Conservation (phyloP, 179 eudicot species). For the Silene noctiflora region DNA sequence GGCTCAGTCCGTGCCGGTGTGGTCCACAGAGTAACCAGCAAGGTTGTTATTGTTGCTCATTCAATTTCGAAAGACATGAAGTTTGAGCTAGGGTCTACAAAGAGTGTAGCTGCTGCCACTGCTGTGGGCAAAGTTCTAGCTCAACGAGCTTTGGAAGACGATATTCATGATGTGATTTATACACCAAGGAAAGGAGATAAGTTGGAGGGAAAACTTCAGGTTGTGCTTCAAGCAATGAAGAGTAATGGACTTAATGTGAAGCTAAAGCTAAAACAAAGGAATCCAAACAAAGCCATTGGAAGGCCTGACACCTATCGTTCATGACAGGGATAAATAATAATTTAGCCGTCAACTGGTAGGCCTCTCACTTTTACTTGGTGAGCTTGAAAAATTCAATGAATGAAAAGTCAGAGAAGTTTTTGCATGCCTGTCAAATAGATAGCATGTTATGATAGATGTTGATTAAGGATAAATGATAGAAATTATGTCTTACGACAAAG, state of each 20-base stretch:
- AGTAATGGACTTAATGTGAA: slow-evolving; percentile 61
- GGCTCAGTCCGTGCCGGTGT: slow-evolving; percentile 87
- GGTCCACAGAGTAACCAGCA: slow-evolving; percentile 85
- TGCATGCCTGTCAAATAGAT: background rate
- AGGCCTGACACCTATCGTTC: background rate
- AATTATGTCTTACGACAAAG: background rate
- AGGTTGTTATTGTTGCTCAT: slow-evolving; percentile 87
- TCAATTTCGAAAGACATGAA: slow-evolving; percentile 92
- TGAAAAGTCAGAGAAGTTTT: background rate
- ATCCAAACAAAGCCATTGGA: slow-evolving; percentile 35
- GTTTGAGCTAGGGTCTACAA: slow-evolving; percentile 64
- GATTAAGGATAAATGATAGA: background rate
- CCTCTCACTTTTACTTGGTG: background rate
- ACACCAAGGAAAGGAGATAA: slow-evolving; percentile 85
- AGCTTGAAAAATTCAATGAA: background rate
- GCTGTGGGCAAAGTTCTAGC: slow-evolving; percentile 75
- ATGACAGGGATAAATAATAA: background rate
- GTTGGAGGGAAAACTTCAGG: slow-evolving; percentile 69
- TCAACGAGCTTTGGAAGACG: slow-evolving; percentile 86
- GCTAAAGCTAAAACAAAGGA: slow-evolving; percentile 73
- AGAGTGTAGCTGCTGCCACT: slow-evolving; percentile 56
- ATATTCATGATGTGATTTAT: slow-evolving; percentile 74
- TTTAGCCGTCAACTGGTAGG: background rate
- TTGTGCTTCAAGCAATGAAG: slow-evolving; percentile 63
- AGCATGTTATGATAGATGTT: background rate